Evolutionary conservation across 2,329 filamentous ascomycete species (phyloP).

Genomic region (Neopestalotiopsis sp.): DNA sequence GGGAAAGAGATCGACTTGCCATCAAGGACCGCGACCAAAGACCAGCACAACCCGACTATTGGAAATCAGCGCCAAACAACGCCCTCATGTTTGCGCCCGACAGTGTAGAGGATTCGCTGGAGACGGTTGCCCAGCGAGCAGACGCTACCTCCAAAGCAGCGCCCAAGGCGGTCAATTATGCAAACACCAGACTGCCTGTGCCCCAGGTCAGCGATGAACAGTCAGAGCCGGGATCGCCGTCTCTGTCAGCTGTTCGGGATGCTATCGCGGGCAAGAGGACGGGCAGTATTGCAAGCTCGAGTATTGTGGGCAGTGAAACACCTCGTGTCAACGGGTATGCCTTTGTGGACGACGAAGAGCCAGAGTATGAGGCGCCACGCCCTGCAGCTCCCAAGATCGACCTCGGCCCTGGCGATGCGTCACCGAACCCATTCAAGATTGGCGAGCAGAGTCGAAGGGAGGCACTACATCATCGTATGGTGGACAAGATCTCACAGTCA

Average conservation of each 20-base stretch:
- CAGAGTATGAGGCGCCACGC: constrained; percentile 50
- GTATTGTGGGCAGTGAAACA: constrained; percentile 72
- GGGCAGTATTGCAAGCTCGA: constrained; percentile 66
- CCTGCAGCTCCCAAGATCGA: constrained; percentile 53
- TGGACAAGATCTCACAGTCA: constrained; percentile 77
- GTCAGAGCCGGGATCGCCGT: constrained; percentile 75
- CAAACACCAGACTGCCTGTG: constrained; percentile 79
- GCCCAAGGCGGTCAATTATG: constrained; percentile 79
- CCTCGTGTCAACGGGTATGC: constrained; percentile 92
- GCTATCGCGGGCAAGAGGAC: constrained; percentile 79
- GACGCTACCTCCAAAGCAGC: constrained; percentile 75
- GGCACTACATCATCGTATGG: constrained; percentile 82
- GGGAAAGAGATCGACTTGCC: constrained; percentile 62
- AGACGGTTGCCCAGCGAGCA: constrained; percentile 71
- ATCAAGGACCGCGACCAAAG: constrained; percentile 73
- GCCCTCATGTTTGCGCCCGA: constrained; percentile 85
- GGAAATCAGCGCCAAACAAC: constrained; percentile 79
- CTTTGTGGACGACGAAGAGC: constrained; percentile 85
- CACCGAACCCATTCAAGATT: constrained; percentile 81
- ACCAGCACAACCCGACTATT: constrained; percentile 78
- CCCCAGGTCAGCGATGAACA: constrained; percentile 45
- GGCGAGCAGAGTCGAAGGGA: constrained; percentile 78
- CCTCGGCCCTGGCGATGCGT: constrained; percentile 64
- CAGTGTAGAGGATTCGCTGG: constrained; percentile 61
- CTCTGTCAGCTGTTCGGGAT: constrained; percentile 81